Evolutionary conservation across 768 basidiomycete genomes (phyloP), one percentile per base, ranked within the genome.

Genomic region (Auriscalpium orientale): DNA sequence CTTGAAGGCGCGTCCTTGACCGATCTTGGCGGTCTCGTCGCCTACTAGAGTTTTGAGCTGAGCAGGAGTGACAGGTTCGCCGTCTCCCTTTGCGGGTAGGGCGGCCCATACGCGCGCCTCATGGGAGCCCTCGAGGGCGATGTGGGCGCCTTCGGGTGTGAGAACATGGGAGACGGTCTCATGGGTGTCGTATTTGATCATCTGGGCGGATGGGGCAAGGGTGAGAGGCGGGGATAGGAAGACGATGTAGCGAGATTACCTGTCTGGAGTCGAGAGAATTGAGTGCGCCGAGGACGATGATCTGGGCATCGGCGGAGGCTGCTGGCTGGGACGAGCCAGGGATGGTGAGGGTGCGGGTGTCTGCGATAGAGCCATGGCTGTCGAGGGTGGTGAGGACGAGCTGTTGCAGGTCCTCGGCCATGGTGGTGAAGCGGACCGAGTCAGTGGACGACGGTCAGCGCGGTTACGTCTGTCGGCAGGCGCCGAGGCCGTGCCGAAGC

Each of bases 1-100:
- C 75, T 95, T 98, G 80, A 99, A 97, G 18, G 95, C 97, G 61
- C 89, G 82, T 9, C 88, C 88, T 73, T 98, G 97, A 1, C 97
- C 97, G 56, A 98, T 81, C 73, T 95, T 97, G 15, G 91, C 85
- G 8, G 83, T 79, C 64, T 97, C 93, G 56, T 90, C 88, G 13
- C 95, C 95, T 13, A 98, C 80, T 56, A 70, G 69, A 58, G 80
- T 79, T 71, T 89, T 89, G 13, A 98, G 75, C 56, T 89, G 81
- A 48, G 75, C 80, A 0, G 81, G 76, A 4, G 81, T 78, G 38
- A 95, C 57, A 9, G 92, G 85, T 40, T 74, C 62, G 3, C 87
- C 89, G 56, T 82, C 73, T 2, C 89, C 92, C 59, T 84, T 87
- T 5, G 65, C 60, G 8, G 91, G 89, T 5, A 95, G 76, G 20